Evolutionary conservation across 129 eudicot species (phyloP), one percentile per base, ranked within the genome.

Genomic region (Flaveria ramosissima): DNA sequence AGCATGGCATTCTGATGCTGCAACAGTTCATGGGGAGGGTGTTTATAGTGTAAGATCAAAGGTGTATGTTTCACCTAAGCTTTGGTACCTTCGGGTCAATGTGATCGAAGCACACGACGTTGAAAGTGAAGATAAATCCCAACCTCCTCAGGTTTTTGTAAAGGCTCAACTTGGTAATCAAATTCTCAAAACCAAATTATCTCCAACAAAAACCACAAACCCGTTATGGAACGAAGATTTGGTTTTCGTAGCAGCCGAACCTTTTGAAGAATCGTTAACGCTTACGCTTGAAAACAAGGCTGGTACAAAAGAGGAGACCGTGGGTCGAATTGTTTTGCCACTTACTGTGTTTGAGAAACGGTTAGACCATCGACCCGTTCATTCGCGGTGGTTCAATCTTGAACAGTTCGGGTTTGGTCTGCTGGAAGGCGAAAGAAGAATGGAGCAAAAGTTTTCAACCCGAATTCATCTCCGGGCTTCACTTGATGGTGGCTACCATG

Each of bases 1-100:
- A 75, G 93, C 98, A 0, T 94, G 98, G 98, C 98, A 93, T 68
- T 85, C 97, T 0, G 98, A 93, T 70, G 96, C 97, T 15, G 93
- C 97, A 9, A 70, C 87, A 16, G 96, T 93, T 39, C 84, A 84
- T 2, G 98, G 98, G 6, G 97, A 93, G 41, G 92, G 95, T 2
- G 83, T 93, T 41, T 78, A 56, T 36, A 93, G 89, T 39, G 88
- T 93, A 3, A 81, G 98, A 32, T 90, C 98, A 1, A 93, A 93
- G 77, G 98, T 93, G 30, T 93, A 93, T 66, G 89, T 93, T 46
- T 90, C 98, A 11, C 98, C 98, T 11, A 93, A 93, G 64, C 88
- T 93, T 66, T 93, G 98, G 98, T 93, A 93, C 72, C 85, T 93
- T 1, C 62, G 98, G 68, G 98, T 93, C 7, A 93, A 93, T 19